Conservation (phyloP, 2,329 filamentous ascomycete species). For the Penicillium sp. region DNA sequence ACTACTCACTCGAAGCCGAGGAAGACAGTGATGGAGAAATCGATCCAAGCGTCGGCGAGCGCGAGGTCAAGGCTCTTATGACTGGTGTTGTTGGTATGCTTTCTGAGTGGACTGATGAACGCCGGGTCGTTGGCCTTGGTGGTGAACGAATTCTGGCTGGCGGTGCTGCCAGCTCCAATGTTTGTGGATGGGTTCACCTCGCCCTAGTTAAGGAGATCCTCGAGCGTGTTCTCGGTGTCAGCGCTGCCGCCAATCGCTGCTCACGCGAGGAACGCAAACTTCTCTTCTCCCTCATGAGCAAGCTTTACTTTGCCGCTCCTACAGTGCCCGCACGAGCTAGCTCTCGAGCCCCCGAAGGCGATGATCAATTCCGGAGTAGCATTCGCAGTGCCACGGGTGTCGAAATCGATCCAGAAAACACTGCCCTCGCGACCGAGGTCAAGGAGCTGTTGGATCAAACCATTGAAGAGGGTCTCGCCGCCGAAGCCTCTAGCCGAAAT, state of each 20-base stretch:
- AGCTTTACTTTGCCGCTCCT: slow-evolving; percentile 73
- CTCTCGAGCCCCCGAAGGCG: slow-evolving; percentile 53
- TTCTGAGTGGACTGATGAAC: slow-evolving; percentile 91
- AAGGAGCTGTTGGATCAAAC: slow-evolving; percentile 59
- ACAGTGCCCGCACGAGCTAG: slow-evolving; percentile 48
- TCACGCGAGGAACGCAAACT: slow-evolving; percentile 79
- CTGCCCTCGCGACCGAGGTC: slow-evolving; percentile 54
- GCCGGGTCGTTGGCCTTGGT: slow-evolving; percentile 68
- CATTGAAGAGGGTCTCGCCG: slow-evolving; percentile 48
- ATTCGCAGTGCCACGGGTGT: slow-evolving; percentile 50
- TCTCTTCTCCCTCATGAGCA: slow-evolving; percentile 73
- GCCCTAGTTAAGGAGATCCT: slow-evolving; percentile 75
- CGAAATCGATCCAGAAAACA: slow-evolving; percentile 52
- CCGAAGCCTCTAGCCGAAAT: slow-evolving; percentile 46
- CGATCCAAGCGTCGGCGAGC: slow-evolving; percentile 72
- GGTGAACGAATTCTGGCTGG: slow-evolving; percentile 47
- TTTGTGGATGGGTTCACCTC: slow-evolving; percentile 77
- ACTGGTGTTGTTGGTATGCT: slow-evolving; percentile 76
- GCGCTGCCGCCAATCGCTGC: slow-evolving; percentile 34
- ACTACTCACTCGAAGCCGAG: slow-evolving; percentile 70
- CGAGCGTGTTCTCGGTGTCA: slow-evolving; percentile 64
- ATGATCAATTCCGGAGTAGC: slow-evolving; percentile 59
- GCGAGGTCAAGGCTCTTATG: slow-evolving; percentile 54
- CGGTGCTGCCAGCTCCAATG: slow-evolving; percentile 53
- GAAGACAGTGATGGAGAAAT: slow-evolving; percentile 73